Percentiles rank a stretch among this genome's conserved stretches.
phyloP scores from a whole-genome alignment of 805 yeast genomes.

The Metschnikowia similis region DNA sequence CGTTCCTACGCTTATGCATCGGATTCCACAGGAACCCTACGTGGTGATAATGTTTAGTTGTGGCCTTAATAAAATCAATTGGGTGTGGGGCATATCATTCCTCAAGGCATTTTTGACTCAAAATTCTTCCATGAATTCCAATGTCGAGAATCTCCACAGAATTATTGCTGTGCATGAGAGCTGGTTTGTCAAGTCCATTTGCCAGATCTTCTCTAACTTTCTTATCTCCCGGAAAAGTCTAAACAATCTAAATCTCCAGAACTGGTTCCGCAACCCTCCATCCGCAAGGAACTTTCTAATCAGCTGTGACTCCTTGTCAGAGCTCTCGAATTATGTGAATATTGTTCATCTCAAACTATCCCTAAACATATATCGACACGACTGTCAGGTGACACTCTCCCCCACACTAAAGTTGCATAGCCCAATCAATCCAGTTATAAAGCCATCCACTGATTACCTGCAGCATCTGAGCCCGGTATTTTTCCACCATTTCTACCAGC shows the following conservation, averaged over 20 bases:
- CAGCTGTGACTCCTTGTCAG: slow-evolving; percentile 35
- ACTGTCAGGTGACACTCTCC: slow-evolving; percentile 36
- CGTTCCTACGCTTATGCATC: slow-evolving; percentile 50
- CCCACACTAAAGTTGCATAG: slow-evolving; percentile 11
- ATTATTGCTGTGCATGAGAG: slow-evolving; percentile 84
- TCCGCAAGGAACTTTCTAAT: slow-evolving; percentile 11
- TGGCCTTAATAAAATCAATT: slow-evolving; percentile 62
- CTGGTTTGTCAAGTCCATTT: slow-evolving; percentile 78
- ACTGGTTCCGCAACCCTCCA: slow-evolving; percentile 22
- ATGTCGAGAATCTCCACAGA: slow-evolving; percentile 47
- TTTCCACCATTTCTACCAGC: slow-evolving; percentile 46
- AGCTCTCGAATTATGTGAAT: slow-evolving; percentile 59
- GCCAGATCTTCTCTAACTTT: slow-evolving; percentile 66
- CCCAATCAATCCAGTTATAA: slow-evolving; percentile 19
- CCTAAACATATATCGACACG: slow-evolving; percentile 67
- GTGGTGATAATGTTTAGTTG: slow-evolving; percentile 76
- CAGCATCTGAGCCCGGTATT: slow-evolving; percentile 19
- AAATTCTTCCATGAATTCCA: slow-evolving; percentile 42
- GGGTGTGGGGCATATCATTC: slow-evolving; percentile 67
- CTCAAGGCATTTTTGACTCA: slow-evolving; percentile 51
- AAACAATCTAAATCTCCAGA: slow-evolving; percentile 19
- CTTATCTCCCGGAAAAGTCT: slow-evolving; percentile 31
- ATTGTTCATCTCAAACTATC: slow-evolving; percentile 74
- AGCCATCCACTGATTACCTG: slow-evolving; percentile 19
- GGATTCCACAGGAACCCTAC: slow-evolving; percentile 60